Evolutionary conservation across 495 filamentous ascomycete genomes (phyloP), one percentile per base, ranked within the genome.

Genomic region (Parathielavia appendiculata): DNA sequence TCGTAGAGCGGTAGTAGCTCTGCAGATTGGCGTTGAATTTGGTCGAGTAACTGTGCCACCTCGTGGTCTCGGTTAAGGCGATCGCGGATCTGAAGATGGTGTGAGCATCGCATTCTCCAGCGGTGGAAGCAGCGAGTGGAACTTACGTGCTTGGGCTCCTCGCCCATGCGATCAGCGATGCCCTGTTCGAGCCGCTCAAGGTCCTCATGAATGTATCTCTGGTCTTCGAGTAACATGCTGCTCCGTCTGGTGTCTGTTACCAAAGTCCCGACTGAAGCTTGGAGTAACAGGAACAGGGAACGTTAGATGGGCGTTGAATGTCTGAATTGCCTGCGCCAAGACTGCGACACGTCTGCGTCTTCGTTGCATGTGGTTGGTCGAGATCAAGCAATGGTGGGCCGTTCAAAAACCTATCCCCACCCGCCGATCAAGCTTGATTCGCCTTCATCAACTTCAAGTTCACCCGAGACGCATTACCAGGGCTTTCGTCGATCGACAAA

Each of bases 111-210:
- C 10, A 43, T 19, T 34, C 2, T 34, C 23, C 12, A 12, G 54
- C 12, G 14, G 12, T 16, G 10, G 32, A 5, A 19, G 8, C 13
- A n/a, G 40, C 14, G 19, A 51, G 48, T 2, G n/a, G 35, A 32
- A 81, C 84, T 67, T 77, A 95, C 92, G 67, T 91, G 86, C 75
- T 86, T 88, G 23, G 92, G 92, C 55, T 97, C 90, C 57, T 96
- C 89, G 44, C 86, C 78, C 51, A 91, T 82, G 58, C 92, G 87
- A 69, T 97, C 93, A 22, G 88, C 87, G 64, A 97, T 87, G 35
- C 89, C 93, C 72, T 93, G 89, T 76, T 97, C 93, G 49, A 97
- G 78, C 59, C 95, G 81, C 79, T 98, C 93, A 19, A 97, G 77
- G 70, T 97, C 92, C 82, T 98, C 93, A 60, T 95, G 92, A 59